These are phyloP conservation scores for Tricholoma terreum DNA, from an alignment of 768 basidiomycete genomes.

Conservation along the genomic window DNA sequence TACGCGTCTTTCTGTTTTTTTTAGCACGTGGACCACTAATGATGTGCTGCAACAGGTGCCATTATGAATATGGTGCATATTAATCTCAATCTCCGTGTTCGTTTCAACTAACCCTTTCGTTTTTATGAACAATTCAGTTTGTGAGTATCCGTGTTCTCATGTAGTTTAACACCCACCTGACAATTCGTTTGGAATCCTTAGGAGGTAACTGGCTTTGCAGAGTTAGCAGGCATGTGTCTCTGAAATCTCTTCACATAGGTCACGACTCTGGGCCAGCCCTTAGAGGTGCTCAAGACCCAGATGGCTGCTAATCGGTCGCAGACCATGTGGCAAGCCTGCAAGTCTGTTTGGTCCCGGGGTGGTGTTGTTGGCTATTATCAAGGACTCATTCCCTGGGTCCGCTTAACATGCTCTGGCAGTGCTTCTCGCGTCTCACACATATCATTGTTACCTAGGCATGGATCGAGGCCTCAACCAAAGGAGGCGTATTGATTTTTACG, in stretches of 20 bases:
- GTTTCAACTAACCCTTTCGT: background rate
- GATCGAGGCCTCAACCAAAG: conserved; percentile 99
- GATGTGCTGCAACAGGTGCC: conserved; percentile 53
- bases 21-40: conserved; percentile 4
- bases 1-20: conserved; percentile 36
- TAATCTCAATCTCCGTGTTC: conserved; percentile 9
- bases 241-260: conserved; percentile 50
- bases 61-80: conserved; percentile 95
- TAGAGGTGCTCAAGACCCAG: conserved; percentile 98
- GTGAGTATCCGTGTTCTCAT: conserved; percentile 35
- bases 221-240: background rate
- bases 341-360: conserved; percentile 88
- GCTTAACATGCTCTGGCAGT: conserved; percentile 19
- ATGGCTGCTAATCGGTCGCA: conserved; percentile 98
- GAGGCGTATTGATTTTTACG: conserved; percentile 92
- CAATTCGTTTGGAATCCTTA: conserved; percentile 29
- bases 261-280: conserved; percentile 95
- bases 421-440: background rate
- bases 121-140: conserved; percentile 36
- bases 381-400: conserved; percentile 97
- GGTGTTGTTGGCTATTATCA: conserved; percentile 92
- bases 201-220: conserved; percentile 59
- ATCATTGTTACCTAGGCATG: conserved; percentile 64
- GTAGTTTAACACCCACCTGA: conserved; percentile 9
- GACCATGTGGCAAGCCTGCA: conserved; percentile 81